Evolutionary conservation across 2,329 filamentous ascomycete genomes (phyloP).

Genomic region (Verticillium nonalfalfae): DNA sequence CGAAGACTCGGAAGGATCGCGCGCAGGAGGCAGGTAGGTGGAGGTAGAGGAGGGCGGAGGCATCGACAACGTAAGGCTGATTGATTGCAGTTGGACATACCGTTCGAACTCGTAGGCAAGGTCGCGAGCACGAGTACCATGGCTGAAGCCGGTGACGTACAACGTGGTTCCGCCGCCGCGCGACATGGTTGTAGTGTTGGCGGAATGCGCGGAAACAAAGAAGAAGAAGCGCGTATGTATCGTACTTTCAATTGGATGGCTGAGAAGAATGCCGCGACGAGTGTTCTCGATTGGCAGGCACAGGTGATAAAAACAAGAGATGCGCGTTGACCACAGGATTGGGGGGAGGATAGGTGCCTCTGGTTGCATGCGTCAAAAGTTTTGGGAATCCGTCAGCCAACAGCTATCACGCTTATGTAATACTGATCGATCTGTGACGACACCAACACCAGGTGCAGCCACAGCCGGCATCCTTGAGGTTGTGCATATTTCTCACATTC

Average conservation of each 20-base stretch:
- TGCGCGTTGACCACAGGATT: not conserved
- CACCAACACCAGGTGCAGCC: not conserved
- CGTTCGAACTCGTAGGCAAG: slow-evolving; percentile 99
- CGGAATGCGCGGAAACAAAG: not conserved
- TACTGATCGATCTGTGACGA: not conserved
- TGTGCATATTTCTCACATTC: too few species aligned
- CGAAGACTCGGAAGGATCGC: slow-evolving; percentile 17
- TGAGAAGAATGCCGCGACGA: not conserved
- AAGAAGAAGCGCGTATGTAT: not conserved
- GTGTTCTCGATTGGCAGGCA: not conserved
- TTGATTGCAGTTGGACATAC: slow-evolving; percentile 64
- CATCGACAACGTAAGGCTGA: slow-evolving; percentile 21
- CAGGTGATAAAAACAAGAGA: not conserved
- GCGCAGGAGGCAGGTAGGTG: slow-evolving; percentile 20
- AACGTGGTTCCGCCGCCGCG: slow-evolving; percentile 86
- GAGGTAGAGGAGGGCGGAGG: slow-evolving; percentile 22
- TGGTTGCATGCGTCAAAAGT: not conserved
- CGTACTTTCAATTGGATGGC: not conserved
- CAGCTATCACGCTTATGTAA: not conserved
- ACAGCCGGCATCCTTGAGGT: not conserved
- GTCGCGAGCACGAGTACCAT: slow-evolving; percentile 96
- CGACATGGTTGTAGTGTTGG: slow-evolving; percentile 60
- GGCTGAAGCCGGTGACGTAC: slow-evolving; percentile 98
- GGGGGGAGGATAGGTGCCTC: not conserved
- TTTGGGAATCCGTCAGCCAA: not conserved